phyloP scores from a whole-genome alignment of 2,329 filamentous ascomycete species.

The Cladosporium sp. region DNA sequence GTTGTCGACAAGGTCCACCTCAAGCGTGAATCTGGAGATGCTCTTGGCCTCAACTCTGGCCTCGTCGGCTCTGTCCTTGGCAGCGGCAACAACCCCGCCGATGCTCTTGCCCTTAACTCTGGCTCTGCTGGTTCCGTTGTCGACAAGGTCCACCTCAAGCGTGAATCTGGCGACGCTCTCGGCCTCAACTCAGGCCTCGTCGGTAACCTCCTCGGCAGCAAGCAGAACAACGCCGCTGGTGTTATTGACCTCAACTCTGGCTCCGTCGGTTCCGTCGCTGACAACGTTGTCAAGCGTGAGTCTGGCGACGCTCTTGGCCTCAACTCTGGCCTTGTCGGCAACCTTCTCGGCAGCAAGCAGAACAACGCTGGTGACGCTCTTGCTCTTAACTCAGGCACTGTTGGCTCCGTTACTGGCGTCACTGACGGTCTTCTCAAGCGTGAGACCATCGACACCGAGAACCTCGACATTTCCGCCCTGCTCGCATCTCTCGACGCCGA shows the following conservation, averaged over 20 bases:
- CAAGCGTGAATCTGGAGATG: neutral
- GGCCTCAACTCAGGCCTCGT: neutral
- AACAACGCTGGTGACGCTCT: neutral
- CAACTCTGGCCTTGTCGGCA: neutral
- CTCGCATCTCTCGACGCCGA: neutral
- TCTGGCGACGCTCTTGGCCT: neutral
- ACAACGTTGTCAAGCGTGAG: neutral
- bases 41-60: neutral
- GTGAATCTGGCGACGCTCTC: neutral
- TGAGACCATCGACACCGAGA: neutral
- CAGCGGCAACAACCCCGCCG: neutral
- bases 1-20: neutral
- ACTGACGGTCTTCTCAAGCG: conserved; percentile 5
- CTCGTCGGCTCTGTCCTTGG: neutral
- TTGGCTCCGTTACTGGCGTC: neutral
- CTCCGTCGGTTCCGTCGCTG: neutral
- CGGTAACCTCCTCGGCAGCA: neutral
- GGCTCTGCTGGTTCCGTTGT: neutral
- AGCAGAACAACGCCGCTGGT: neutral
- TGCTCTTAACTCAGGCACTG: neutral
- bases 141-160: neutral
- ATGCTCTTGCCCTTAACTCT: neutral
- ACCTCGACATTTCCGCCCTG: conserved; percentile 7
- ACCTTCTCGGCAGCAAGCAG: neutral
- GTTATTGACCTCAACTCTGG: neutral